Evolutionary conservation across 768 basidiomycete species (phyloP), one percentile per base, ranked within the genome.

Genomic region (Collybiopsis luxurians): DNA sequence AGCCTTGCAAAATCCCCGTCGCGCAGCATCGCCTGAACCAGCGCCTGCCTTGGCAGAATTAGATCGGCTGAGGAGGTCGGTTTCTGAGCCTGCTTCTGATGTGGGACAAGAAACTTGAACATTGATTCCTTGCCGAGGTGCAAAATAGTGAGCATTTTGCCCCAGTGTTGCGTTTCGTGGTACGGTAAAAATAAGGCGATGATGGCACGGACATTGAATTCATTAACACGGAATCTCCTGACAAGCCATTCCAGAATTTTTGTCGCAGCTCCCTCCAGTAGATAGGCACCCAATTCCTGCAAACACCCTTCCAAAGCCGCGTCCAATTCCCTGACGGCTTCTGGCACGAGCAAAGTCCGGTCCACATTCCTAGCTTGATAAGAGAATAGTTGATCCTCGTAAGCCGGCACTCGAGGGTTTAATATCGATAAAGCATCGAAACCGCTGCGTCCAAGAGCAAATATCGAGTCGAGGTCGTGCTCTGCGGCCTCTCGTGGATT

Each of bases 171-270:
- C 4, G 95, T 90, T 62, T 95, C 92, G 65, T 98, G 94, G 67
- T 96, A 98, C 0, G 97, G 97, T 28, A 98, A 73, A 71, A 98
- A 98, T 23, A 94, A 75, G 7, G 86, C 73, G 5, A 98, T 78
- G 26, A 95, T 67, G 23, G 81, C 79, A 53, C 88, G 81, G 53
- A 95, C 79, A 64, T 98, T 97, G 75, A 98, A 94, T 68, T 98
- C 95, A 66, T 98, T 82, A 26, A 98, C 84, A 68, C 95, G 86
- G 72, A 98, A 97, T 56, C 95, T 78, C 64, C 92, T 78, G 2
- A 98, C 92, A 24, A 98, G 81, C 96, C 96, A 99, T 66, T 99
- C 97, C 26, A 99, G 67, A 9, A 92, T 82, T 68, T 89, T 94
- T 19, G 85, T 87, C 0, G 92, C 82, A 0, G 92, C 89, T 31